phyloP scores from a whole-genome alignment of 129 eudicot species.

The Cynara cardunculus region DNA sequence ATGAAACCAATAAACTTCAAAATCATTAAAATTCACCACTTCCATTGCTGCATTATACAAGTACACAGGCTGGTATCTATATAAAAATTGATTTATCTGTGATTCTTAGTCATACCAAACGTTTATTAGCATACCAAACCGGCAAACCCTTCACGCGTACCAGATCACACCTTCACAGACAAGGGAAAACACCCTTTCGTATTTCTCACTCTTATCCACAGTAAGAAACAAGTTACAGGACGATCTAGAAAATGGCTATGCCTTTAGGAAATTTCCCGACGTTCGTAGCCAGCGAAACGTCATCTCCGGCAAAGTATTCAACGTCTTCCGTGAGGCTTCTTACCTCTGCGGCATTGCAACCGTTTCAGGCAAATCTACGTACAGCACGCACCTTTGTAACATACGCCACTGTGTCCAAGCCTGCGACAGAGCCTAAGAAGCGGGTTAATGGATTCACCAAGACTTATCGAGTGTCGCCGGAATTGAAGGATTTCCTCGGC shows the following conservation, averaged over 20 bases:
- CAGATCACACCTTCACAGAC: background rate
- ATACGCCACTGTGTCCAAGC: constrained; percentile 37
- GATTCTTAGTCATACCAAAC: too few species aligned
- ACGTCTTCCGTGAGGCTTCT: background rate
- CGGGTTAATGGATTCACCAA: constrained; percentile 54
- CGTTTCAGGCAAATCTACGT: constrained; percentile 19
- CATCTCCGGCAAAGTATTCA: constrained; percentile 22
- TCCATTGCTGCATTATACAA: too few species aligned
- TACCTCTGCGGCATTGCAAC: background rate
- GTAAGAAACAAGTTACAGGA: background rate
- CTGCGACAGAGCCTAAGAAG: constrained; percentile 44
- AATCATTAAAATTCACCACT: too few species aligned
- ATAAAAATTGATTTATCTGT: too few species aligned
- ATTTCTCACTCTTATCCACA: background rate
- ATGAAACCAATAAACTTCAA: too few species aligned
- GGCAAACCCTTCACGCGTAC: too few species aligned
- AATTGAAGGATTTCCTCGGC: constrained; percentile 58
- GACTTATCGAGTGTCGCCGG: constrained; percentile 55
- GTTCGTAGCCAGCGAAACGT: constrained; percentile 24
- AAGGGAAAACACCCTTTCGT: background rate
- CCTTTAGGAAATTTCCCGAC: constrained; percentile 32
- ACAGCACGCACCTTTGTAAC: constrained; percentile 11
- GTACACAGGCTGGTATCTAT: too few species aligned
- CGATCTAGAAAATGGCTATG: constrained; percentile 32
- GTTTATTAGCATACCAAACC: too few species aligned